These are phyloP conservation scores for Bremia lactucae DNA, from an alignment of 352 stramenopile genomes.

Conservation along the genomic window DNA sequence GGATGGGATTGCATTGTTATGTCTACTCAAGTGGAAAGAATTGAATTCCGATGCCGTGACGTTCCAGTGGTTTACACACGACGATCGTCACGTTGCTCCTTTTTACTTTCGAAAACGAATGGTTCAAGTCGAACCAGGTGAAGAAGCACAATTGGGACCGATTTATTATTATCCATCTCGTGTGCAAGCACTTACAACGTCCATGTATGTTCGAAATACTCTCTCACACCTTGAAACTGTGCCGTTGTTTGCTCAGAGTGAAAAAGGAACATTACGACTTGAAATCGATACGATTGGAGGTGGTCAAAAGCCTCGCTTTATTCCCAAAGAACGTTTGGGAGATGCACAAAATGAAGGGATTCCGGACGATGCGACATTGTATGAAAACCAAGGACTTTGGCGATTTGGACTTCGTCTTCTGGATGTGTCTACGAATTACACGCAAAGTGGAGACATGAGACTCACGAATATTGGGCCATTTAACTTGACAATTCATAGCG, in stretches of 20 bases:
- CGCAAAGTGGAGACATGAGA: constrained; percentile 6
- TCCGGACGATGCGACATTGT: neutral
- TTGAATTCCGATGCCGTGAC: constrained; percentile 5
- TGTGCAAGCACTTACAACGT: constrained; percentile 18
- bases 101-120: constrained; percentile 29
- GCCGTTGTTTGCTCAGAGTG: constrained; percentile 26
- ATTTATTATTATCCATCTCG: constrained; percentile 53
- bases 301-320: constrained; percentile 1
- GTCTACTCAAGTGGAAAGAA: constrained; percentile 28
- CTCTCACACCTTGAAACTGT: constrained; percentile 58
- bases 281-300: neutral
- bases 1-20: constrained; percentile 17
- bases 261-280: constrained; percentile 25
- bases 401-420: constrained; percentile 9
- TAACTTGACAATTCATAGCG: constrained; percentile 10
- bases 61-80: constrained; percentile 2
- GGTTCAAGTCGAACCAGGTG: constrained; percentile 15
- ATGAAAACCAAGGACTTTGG: constrained; percentile 8
- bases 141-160: constrained; percentile 28
- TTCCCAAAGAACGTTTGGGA: neutral
- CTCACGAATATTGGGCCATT: constrained; percentile 18
- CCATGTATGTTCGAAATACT: constrained; percentile 46
- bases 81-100: constrained; percentile 9
- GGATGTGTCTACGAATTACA: constrained; percentile 9
- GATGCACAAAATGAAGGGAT: neutral